Percentiles rank a stretch among this genome's conserved stretches.
Evolutionary conservation across 2,329 filamentous ascomycete species (phyloP).

Genomic region (Trichocomaceae sp.): DNA sequence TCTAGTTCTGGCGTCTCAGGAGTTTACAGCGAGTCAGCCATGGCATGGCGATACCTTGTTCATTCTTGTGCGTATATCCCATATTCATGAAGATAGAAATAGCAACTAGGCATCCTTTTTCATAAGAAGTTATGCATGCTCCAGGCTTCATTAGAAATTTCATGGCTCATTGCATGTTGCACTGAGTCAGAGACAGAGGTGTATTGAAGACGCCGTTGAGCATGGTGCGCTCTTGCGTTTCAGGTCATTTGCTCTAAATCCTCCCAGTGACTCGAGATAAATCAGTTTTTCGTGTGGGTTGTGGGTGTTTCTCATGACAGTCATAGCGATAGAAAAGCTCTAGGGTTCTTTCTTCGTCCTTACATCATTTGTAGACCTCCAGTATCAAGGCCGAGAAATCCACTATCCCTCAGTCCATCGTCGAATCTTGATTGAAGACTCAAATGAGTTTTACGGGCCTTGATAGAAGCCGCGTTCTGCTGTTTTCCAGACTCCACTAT

Average conservation of each 20-base stretch:
- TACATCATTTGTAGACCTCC: conserved; percentile 5
- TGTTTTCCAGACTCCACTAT: conserved; percentile 45
- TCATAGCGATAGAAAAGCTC: neutral
- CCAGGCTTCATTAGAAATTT: neutral
- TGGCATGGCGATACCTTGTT: neutral
- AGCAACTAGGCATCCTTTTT: neutral
- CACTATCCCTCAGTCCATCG: conserved; percentile 20
- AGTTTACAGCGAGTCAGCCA: conserved; percentile 1
- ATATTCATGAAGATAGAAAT: neutral
- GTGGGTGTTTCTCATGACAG: neutral
- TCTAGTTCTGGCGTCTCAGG: neutral
- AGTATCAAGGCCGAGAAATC: conserved; percentile 2
- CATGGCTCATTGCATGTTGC: neutral
- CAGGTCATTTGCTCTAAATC: neutral
- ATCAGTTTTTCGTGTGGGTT: neutral
- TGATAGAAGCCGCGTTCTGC: conserved; percentile 19
- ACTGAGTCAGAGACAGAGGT: neutral
- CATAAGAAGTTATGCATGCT: neutral
- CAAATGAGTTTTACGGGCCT: conserved; percentile 12
- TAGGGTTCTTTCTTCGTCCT: neutral
- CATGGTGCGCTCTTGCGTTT: neutral
- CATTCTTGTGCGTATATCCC: neutral
- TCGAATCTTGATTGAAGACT: conserved; percentile 21
- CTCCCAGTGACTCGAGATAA: neutral
- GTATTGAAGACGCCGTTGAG: neutral